Evolutionary conservation across 1,284 basidiomycete species (phyloP).

Genomic region (Ganoderma leucocontextum): DNA sequence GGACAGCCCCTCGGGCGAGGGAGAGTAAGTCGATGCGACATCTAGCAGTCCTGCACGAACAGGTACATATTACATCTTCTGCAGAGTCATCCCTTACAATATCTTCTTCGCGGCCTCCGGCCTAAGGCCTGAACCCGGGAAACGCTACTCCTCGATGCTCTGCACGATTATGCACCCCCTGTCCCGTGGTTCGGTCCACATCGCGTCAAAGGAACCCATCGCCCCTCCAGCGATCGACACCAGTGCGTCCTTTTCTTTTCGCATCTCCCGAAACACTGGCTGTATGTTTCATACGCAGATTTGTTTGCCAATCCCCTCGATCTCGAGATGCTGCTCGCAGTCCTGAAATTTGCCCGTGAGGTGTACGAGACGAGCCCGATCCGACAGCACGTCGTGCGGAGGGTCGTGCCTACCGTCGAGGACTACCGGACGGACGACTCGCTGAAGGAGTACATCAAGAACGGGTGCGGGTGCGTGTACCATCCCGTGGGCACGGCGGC

Average conservation of each 20-base stretch:
- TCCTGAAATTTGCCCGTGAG: constrained; percentile 26
- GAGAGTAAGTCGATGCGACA: constrained; percentile 12
- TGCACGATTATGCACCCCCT: constrained; percentile 19
- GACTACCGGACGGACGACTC: constrained; percentile 25
- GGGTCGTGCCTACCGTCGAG: constrained; percentile 23
- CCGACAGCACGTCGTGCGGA: constrained; percentile 22
- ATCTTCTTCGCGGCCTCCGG: constrained; percentile 22
- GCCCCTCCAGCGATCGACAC: constrained; percentile 55
- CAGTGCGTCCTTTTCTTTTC: constrained; percentile 12
- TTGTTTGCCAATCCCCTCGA: constrained; percentile 27
- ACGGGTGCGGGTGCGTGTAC: constrained; percentile 20
- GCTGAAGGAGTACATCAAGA: constrained; percentile 32
- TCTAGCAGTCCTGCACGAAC: background rate
- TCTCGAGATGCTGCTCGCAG: constrained; percentile 30
- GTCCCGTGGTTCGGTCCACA: constrained; percentile 38
- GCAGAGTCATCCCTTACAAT: constrained; percentile 21
- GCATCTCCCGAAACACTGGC: too few species aligned
- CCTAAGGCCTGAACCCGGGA: constrained; percentile 12
- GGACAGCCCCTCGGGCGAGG: constrained; percentile 13
- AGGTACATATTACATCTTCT: background rate
- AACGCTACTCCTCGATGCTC: constrained; percentile 22
- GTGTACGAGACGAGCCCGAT: constrained; percentile 30
- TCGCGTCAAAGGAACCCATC: constrained; percentile 48
- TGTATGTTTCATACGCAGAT: constrained; percentile 5
- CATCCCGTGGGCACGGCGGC: constrained; percentile 28